phyloP scores from a whole-genome alignment of 768 basidiomycete species.

The Boletus bicolor region DNA sequence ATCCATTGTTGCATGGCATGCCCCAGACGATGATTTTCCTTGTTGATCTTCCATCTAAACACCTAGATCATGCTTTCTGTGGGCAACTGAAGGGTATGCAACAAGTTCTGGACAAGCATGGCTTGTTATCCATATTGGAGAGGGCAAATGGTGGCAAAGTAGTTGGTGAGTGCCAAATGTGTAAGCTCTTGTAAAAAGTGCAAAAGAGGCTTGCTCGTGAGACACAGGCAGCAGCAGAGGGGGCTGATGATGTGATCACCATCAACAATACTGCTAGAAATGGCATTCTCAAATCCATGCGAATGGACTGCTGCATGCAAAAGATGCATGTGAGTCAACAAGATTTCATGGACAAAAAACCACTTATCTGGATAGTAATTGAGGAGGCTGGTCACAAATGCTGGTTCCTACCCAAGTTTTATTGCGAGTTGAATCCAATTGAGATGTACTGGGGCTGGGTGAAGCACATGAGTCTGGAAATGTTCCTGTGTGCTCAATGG shows the following conservation, averaged over 20 bases:
- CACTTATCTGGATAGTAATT: conserved; percentile 21
- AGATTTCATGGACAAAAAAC: conserved; percentile 25
- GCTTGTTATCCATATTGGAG: not conserved
- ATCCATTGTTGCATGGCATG: not conserved
- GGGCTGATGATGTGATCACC: too few species aligned
- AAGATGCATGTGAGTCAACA: too few species aligned
- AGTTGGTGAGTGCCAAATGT: not conserved
- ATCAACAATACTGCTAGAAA: too few species aligned
- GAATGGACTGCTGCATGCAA: too few species aligned
- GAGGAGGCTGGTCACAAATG: conserved; percentile 25
- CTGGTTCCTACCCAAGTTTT: conserved; percentile 24
- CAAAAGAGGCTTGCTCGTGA: not conserved
- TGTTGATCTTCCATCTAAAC: not conserved
- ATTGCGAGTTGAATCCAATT: conserved; percentile 5
- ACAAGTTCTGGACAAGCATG: conserved; percentile 25
- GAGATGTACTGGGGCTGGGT: conserved; percentile 5
- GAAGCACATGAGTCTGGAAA: not conserved
- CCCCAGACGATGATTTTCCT: conserved; percentile 36
- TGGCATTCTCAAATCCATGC: too few species aligned
- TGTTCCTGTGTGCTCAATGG: too few species aligned
- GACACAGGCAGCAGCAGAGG: not conserved
- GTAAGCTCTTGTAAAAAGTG: not conserved
- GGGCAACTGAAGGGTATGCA: conserved; percentile 23
- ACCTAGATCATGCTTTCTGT: not conserved
- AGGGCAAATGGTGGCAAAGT: not conserved